Evolutionary conservation across 1,284 basidiomycete genomes (phyloP), one percentile per base, ranked within the genome.

Genomic region (Cronartium ribicola): DNA sequence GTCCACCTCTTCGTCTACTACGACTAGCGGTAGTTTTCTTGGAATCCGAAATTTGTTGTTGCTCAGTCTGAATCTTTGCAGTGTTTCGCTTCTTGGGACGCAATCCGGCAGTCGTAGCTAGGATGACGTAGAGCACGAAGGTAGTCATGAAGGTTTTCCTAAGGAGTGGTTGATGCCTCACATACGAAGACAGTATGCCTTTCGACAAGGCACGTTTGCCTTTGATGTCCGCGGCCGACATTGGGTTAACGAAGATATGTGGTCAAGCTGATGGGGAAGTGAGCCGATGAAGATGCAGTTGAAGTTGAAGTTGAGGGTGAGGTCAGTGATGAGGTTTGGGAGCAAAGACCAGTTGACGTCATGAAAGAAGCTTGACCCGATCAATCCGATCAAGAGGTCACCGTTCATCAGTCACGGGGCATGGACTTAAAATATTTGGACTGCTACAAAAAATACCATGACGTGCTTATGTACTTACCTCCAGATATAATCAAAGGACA

Each of bases 71-170:
- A 7, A 8, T 5, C 37, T 61, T 29, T 36, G 20, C 37, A 8
- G 59, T 5, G 5, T 60, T 14, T 41, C 68, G 57, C 39, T 70
- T 70, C 68, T 70, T 70, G 22, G 68, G 68, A 7, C 68, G 22
- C 44, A 70, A 55, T 13, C 68, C 68, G 8, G 68, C 60, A 36
- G 68, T 70, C 11, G 68, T 70, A 8, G 61, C 61, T 17, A 70
- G 44, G n/a, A 70, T 40, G 20, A 70, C 48, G 36, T 70, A 70
- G 13, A 70, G 57, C 13, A 46, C 68, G 61, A 70, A 70, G 1
- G 68, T 62, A 46, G 59, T 70, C 68, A 70, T 70, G 37, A 70
- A 63, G 5, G 61, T 37, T 39, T 70, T 70, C 20, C 64, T 40
- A 51, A 70, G 48, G 5, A 63, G 39, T 10, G 68, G 68, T 5